Percentiles rank a stretch among this genome's conserved stretches.
Conservation (phyloP, 208 protist species). For the Acanthamoeba sp. region DNA sequence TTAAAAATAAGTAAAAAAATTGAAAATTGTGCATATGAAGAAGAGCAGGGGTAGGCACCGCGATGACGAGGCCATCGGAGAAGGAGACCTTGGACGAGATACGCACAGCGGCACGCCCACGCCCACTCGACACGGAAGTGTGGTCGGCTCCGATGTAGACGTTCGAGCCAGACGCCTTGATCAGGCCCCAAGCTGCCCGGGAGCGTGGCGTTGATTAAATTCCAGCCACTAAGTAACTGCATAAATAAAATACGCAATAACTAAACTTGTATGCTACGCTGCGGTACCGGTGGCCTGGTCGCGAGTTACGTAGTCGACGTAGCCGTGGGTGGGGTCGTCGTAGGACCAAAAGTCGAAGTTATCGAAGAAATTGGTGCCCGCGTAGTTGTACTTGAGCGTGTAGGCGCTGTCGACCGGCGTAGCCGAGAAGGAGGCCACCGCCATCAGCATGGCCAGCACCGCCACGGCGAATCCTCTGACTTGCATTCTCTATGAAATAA, state of each 20-base stretch:
- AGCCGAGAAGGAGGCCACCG: neutral
- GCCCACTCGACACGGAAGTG: neutral
- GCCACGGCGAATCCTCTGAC: neutral
- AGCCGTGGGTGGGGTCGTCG: conserved; percentile 28
- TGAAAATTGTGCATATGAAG: too few relatives aligned
- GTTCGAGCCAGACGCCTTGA: neutral
- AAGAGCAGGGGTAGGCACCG: too few relatives aligned
- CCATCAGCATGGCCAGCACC: neutral
- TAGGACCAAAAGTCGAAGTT: conserved; percentile 41
- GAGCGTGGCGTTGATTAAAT: neutral
- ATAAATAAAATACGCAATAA: neutral
- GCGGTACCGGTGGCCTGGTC: neutral
- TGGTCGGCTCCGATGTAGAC: conserved; percentile 38
- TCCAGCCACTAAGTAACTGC: neutral
- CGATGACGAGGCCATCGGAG: conserved; percentile 31
- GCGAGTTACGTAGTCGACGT: conserved; percentile 17
- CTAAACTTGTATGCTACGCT: too few relatives aligned
- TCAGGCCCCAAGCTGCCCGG: neutral
- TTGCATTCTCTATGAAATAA: too few relatives aligned
- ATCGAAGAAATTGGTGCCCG: conserved; percentile 42
- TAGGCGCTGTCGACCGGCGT: neutral
- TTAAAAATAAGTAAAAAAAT: too few relatives aligned
- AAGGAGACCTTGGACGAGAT: conserved; percentile 56
- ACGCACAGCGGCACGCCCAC: conserved; percentile 23
- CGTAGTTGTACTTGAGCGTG: conserved; percentile 4